Conservation (phyloP, 1,139 yeast species). For the Kodamaea plutei region DNA sequence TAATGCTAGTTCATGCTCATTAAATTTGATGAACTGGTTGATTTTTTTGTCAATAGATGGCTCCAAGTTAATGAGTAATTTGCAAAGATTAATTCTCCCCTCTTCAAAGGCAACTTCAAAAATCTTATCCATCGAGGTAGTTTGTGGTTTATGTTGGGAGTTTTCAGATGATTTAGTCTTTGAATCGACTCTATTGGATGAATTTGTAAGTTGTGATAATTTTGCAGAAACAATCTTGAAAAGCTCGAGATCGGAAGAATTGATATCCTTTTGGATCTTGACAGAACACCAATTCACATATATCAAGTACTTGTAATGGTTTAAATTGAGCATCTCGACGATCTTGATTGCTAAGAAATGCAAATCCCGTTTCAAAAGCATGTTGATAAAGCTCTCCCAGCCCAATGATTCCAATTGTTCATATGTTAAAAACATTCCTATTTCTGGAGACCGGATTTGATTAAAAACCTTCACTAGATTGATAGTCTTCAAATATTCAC, state of each 20-base stretch:
- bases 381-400: constrained; percentile 50
- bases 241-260: constrained; percentile 56
- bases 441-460: constrained; percentile 55
- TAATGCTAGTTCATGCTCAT: constrained; percentile 69
- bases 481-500: constrained; percentile 57
- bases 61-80: constrained; percentile 62
- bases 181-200: too few relatives aligned
- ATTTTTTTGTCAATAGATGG: constrained; percentile 62
- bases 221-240: constrained; percentile 45
- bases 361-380: constrained; percentile 57
- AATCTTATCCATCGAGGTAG: constrained; percentile 58
- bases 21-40: constrained; percentile 61
- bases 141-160: constrained; percentile 21
- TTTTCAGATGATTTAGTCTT: constrained; percentile 11
- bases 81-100: constrained; percentile 70
- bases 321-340: constrained; percentile 46
- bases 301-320: constrained; percentile 48
- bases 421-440: constrained; percentile 68
- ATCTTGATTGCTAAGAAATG: constrained; percentile 65
- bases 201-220: constrained; percentile 5
- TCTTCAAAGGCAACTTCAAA: constrained; percentile 75
- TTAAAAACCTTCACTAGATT: constrained; percentile 65
- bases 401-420: constrained; percentile 49
- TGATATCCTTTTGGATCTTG: constrained; percentile 55
- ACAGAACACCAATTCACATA: constrained; percentile 81